phyloP scores from a whole-genome alignment of 257 asterid species.

The Fraxinus pennsylvanica region DNA sequence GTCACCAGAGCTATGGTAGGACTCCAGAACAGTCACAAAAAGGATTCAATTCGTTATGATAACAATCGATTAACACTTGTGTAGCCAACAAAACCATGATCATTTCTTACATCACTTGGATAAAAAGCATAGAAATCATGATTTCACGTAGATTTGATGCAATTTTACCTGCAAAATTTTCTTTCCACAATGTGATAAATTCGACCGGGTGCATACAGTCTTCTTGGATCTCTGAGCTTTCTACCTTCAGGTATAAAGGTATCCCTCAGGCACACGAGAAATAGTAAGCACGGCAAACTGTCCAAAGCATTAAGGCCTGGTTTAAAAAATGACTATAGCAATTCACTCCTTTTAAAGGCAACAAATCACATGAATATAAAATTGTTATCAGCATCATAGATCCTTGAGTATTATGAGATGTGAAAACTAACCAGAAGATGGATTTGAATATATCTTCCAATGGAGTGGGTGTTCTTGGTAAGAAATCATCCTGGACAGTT shows the following conservation, averaged over 20 bases:
- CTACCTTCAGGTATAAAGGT: constrained; percentile 92
- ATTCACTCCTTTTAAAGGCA: constrained; percentile 34
- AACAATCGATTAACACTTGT: neutral
- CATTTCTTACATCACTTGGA: neutral
- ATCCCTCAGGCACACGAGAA: constrained; percentile 88
- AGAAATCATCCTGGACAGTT: constrained; percentile 79
- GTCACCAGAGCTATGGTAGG: neutral
- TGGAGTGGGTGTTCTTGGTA: constrained; percentile 95
- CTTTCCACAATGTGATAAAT: constrained; percentile 92
- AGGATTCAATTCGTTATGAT: neutral
- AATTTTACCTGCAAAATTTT: constrained; percentile 81
- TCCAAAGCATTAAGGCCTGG: constrained; percentile 65
- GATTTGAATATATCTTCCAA: constrained; percentile 91
- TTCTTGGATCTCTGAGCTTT: constrained; percentile 90
- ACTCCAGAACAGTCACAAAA: neutral
- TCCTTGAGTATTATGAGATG: constrained; percentile 13
- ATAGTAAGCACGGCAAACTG: constrained; percentile 97
- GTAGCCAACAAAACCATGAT: neutral
- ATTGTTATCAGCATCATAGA: constrained; percentile 18
- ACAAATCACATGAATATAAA: constrained; percentile 3
- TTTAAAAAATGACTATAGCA: constrained; percentile 36
- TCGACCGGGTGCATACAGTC: constrained; percentile 94
- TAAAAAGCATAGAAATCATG: neutral
- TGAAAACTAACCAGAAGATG: constrained; percentile 74
- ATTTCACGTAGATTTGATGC: neutral